Evolutionary conservation across 2,329 filamentous ascomycete genomes (phyloP), one percentile per base, ranked within the genome.

Genomic region (Cercospora zeae-maydis): DNA sequence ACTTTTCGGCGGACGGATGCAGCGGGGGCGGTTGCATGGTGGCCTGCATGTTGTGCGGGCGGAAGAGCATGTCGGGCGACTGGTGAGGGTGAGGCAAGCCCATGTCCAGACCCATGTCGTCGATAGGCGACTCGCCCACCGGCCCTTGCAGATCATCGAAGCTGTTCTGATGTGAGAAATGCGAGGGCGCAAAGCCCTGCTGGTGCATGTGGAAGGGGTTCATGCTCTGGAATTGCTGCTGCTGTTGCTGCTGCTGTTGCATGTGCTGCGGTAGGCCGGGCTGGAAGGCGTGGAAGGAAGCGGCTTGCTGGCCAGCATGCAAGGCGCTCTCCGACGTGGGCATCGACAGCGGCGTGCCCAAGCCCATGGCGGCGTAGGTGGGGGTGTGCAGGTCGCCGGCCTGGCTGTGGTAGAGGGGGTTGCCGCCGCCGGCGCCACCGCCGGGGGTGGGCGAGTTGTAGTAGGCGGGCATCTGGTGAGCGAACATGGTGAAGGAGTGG

Each of bases 301-400:
- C 79, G 27, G 82, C 75, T 54, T 84, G 77, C 69, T 82, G 79
- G 33, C 82, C 83, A 56, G 84, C 79, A 70, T 88, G 88, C 66
- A 92, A 80, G 27, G 82, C 79, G 57, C 85, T 84, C 66, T 89
- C 84, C 3, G 89, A 87, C 2, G 88, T 85, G n/a, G 91, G 86
- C 75, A 96, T 83, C 13, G 92, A 93, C 36, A 97, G 78, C 6
- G 93, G 92, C 7, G 92, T 96, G 24, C 86, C 87, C 80, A 95
- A 85, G 21, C 88, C 87, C 66, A 93, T 81, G 42, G 85, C 85
- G 47, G n/a, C 52, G 58, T 63, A 81, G 33, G 85, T 87, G 3
- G 92, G 92, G 1, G 92, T 96, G 76, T 96, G 92, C 61, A 97
- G 82, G 76, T 96, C 92, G 56, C 65, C 71, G 37, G 91, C 90